Evolutionary conservation across 1,284 basidiomycete genomes (phyloP).

Genomic region (Ganoderma lucidum): DNA sequence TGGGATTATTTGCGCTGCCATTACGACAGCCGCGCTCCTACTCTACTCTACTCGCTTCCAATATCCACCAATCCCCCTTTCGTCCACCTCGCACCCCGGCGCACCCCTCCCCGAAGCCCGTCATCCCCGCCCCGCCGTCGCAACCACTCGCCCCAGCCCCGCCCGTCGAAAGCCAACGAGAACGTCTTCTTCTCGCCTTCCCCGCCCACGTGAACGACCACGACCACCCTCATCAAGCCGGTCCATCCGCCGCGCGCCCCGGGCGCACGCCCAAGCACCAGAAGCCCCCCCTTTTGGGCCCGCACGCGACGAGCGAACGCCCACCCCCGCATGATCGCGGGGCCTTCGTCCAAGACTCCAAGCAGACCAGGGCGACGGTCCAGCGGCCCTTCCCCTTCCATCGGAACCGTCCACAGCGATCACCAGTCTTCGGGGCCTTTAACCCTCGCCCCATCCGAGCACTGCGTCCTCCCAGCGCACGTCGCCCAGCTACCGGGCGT

Average conservation of each 20-base stretch:
- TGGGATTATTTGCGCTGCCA: slow-evolving; percentile 16
- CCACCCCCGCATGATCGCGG: slow-evolving; percentile 30
- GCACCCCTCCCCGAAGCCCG: neutral
- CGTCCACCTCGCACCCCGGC: slow-evolving; percentile 9
- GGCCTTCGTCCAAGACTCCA: slow-evolving; percentile 7
- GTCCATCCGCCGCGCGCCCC: slow-evolving; percentile 10
- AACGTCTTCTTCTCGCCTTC: slow-evolving; percentile 21
- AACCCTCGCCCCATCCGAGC: slow-evolving; percentile 1
- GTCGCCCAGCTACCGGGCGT: neutral
- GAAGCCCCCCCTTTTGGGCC: slow-evolving; percentile 17
- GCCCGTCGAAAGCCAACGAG: slow-evolving; percentile 19
- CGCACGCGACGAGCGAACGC: slow-evolving; percentile 16
- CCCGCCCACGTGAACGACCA: slow-evolving; percentile 31
- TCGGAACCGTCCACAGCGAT: slow-evolving; percentile 27
- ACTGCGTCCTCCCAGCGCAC: neutral
- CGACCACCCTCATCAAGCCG: slow-evolving; percentile 19
- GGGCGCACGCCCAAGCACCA: slow-evolving; percentile 20
- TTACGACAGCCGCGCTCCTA: slow-evolving; percentile 23
- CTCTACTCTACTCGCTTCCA: slow-evolving; percentile 20
- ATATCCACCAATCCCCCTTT: slow-evolving; percentile 14
- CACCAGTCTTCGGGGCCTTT: slow-evolving; percentile 27
- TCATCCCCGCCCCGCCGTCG: slow-evolving; percentile 17
- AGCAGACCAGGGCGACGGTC: neutral
- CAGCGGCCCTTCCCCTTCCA: slow-evolving; percentile 25
- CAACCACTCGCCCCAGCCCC: neutral